phyloP scores from a whole-genome alignment of 495 filamentous ascomycete species.

The Xeromyces bisporus region DNA sequence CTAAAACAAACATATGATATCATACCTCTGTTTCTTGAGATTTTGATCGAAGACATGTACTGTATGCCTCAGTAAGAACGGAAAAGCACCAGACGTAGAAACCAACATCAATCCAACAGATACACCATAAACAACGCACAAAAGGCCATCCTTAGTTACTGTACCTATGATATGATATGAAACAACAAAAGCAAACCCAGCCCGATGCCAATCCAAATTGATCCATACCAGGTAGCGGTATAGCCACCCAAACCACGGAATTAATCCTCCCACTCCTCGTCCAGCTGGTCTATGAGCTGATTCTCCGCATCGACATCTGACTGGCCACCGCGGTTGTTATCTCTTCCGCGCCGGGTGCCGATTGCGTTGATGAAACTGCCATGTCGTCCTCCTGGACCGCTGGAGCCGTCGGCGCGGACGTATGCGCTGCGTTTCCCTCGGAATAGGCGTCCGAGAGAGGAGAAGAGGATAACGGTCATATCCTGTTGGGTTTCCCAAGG shows the following conservation, averaged over 20 bases:
- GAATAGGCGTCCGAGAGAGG: slow-evolving; percentile 56
- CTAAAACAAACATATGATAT: too few species aligned
- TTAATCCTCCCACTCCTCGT: slow-evolving; percentile 62
- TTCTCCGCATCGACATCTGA: slow-evolving; percentile 76
- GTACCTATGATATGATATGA: too few species aligned
- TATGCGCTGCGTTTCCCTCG: slow-evolving; percentile 38
- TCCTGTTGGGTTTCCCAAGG: slow-evolving; percentile 37
- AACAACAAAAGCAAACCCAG: too few species aligned
- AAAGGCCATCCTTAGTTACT: too few species aligned
- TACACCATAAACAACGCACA: too few species aligned
- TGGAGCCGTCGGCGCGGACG: slow-evolving; percentile 24
- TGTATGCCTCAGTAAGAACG: too few species aligned
- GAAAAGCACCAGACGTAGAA: too few species aligned
- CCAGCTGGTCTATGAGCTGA: slow-evolving; percentile 82
- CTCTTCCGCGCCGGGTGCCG: slow-evolving; percentile 21
- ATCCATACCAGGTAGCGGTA: too few species aligned
- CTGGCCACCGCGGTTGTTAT: slow-evolving; percentile 26
- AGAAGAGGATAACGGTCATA: slow-evolving; percentile 59
- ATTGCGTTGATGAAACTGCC: slow-evolving; percentile 21
- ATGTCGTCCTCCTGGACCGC: slow-evolving; percentile 16
- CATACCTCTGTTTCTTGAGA: too few species aligned
- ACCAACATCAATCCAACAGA: too few species aligned
- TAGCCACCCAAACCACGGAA: not conserved
- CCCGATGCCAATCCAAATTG: too few species aligned
- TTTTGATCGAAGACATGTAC: too few species aligned